phyloP scores from a whole-genome alignment of 1,139 yeast genomes.

The Debaryomycetaceae sp. region DNA sequence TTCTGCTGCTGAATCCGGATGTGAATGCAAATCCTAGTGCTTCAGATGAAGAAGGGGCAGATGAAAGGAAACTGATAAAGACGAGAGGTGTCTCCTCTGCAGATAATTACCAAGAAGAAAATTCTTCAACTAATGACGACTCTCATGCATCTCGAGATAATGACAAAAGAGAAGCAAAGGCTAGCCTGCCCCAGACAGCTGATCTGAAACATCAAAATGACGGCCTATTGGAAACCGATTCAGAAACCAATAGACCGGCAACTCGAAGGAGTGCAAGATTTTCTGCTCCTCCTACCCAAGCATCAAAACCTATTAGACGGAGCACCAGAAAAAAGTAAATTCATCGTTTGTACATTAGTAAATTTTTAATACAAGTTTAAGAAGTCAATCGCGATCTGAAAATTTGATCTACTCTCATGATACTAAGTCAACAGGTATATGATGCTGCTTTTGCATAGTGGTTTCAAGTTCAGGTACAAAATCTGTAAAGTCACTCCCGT shows the following conservation, averaged over 20 bases:
- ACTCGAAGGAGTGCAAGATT: constrained; percentile 26
- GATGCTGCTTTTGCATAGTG: too few relatives aligned
- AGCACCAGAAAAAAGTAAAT: constrained; percentile 23
- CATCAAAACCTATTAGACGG: constrained; percentile 20
- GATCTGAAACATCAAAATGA: constrained; percentile 3
- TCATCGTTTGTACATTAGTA: background rate
- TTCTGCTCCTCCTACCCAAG: constrained; percentile 9
- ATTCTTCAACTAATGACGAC: background rate
- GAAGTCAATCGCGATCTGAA: background rate
- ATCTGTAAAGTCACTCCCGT: too few relatives aligned
- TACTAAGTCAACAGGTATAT: too few relatives aligned
- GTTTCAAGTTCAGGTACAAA: too few relatives aligned
- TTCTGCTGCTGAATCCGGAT: constrained; percentile 7
- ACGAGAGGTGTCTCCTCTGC: background rate
- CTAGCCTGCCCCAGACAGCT: constrained; percentile 6
- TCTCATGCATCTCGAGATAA: too few relatives aligned
- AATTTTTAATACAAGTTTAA: background rate
- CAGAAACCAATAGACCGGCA: constrained; percentile 8
- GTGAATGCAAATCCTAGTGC: background rate
- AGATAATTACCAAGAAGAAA: background rate
- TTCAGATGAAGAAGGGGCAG: constrained; percentile 6
- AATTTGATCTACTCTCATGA: background rate
- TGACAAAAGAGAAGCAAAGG: background rate
- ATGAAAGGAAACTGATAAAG: constrained; percentile 1
- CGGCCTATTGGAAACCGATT: constrained; percentile 7